Evolutionary conservation across 1,139 yeast genomes (phyloP), one percentile per base, ranked within the genome.

Genomic region (Saccharomyces hybrid): DNA sequence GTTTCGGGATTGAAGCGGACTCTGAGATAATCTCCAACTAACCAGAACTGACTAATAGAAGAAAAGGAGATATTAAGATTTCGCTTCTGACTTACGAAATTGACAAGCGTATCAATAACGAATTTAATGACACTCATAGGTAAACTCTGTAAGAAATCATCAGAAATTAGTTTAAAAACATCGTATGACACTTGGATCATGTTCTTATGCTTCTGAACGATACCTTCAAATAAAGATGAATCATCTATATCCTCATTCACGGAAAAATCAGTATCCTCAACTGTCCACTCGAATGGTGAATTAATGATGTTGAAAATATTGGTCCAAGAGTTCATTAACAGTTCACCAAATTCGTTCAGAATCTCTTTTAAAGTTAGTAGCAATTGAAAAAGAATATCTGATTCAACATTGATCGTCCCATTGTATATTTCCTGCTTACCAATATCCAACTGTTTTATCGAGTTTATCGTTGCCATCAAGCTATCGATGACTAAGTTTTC

Each of bases 1-100:
- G 50, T 49, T 7, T 19, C n/a, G 5, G 44, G 44, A 19, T 55
- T 50, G 34, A 49, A 53, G 28, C 64, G 59, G 6, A 69, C 67
- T 55, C 78, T 81, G 50, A 88, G 73, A 54, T 85, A 82, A 66
- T 91, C 98, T 61, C 96, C 86, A 7, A 91, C 81, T 34, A 86
- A 70, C 98, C 98, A 93, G 65, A 89, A 91, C 62, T 89, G 88
- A 63, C 97, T 88, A 7, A 90, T 87, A 0, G 97, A 84, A 53
- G 95, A 88, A 67, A 91, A 90, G 0, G 97, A 88, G 38, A 89
- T 87, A 66, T 93, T 93, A 61, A 91, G 71, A 61, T 90, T 96
- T 58, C 74, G 76, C 2, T 70, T 71, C 64, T 93, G 98, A 11
- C 77, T 71, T 48, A 89, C 84, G 69, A 89, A 93, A 58, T 82